phyloP scores from a whole-genome alignment of 2,329 filamentous ascomycete genomes.

The Sporothrix sp. region DNA sequence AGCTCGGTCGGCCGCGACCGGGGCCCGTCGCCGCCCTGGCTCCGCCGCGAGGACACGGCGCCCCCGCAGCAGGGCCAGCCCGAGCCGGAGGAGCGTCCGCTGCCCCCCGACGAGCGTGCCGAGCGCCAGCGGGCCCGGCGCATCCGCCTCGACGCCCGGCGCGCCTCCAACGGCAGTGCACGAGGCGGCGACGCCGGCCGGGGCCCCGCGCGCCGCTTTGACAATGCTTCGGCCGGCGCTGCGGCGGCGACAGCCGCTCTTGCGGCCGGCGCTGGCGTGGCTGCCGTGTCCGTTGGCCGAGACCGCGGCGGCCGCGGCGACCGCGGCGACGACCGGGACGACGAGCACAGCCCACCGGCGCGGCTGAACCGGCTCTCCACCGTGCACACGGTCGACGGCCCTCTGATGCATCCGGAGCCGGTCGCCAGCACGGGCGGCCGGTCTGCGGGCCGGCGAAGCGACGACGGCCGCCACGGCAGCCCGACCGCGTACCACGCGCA shows the following conservation, averaged over 20 bases:
- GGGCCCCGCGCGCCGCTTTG: background rate
- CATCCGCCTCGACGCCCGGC: no score
- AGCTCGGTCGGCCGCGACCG: background rate
- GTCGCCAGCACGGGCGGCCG: no score
- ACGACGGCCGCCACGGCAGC: no score
- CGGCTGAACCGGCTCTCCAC: constrained; percentile 2
- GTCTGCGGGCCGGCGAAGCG: no score
- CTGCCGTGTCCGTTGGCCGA: background rate
- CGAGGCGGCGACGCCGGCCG: background rate
- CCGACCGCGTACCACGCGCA: no score
- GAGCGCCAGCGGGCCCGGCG: background rate
- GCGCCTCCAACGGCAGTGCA: no score
- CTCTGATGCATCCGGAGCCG: background rate
- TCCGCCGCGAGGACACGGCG: background rate
- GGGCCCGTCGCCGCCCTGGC: background rate
- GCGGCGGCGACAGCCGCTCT: background rate
- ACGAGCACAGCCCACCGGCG: background rate
- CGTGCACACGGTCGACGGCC: background rate
- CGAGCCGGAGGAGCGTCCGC: background rate
- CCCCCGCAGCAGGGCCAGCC: background rate
- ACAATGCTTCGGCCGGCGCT: constrained; percentile 2
- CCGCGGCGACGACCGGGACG: background rate
- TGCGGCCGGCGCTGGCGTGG: background rate
- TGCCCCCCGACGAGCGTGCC: background rate
- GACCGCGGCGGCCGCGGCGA: background rate